Evolutionary conservation across 208 protist genomes (phyloP).

Genomic region (Trypanosoma brucei): DNA sequence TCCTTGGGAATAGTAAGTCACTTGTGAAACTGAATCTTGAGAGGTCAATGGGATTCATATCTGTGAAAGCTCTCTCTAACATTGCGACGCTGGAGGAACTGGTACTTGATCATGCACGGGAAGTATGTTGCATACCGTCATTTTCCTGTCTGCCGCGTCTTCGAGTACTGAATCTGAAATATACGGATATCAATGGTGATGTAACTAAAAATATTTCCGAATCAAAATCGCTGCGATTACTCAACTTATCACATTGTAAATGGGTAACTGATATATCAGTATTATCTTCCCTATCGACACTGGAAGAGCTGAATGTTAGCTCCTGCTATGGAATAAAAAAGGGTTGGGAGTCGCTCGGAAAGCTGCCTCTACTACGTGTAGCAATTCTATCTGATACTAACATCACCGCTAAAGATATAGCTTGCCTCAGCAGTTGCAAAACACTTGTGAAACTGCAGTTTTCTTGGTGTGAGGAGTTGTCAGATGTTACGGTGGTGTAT

Average conservation of each 20-base stretch:
- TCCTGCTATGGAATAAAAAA: neutral
- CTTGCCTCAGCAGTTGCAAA: neutral
- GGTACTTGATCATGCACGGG: too few species aligned
- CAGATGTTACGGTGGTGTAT: neutral
- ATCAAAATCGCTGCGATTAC: neutral
- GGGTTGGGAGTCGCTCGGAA: neutral
- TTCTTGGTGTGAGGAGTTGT: neutral
- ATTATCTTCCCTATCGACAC: neutral
- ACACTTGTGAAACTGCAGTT: neutral
- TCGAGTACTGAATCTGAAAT: neutral
- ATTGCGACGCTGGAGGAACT: too few species aligned
- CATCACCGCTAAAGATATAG: neutral
- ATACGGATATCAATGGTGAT: neutral
- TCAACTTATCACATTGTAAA: neutral
- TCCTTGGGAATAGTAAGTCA: too few species aligned
- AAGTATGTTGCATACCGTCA: too few species aligned
- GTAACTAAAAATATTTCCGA: neutral
- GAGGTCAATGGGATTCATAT: too few species aligned
- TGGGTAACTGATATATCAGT: neutral
- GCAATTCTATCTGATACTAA: neutral
- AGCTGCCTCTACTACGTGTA: neutral
- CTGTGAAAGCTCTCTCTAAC: too few species aligned
- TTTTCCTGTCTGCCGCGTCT: neutral
- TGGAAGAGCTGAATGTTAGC: neutral
- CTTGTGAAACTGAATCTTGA: too few species aligned